Evolutionary conservation across 176 grass and related monocot species (phyloP).

Genomic region (Hsuehochloa calcarea): DNA sequence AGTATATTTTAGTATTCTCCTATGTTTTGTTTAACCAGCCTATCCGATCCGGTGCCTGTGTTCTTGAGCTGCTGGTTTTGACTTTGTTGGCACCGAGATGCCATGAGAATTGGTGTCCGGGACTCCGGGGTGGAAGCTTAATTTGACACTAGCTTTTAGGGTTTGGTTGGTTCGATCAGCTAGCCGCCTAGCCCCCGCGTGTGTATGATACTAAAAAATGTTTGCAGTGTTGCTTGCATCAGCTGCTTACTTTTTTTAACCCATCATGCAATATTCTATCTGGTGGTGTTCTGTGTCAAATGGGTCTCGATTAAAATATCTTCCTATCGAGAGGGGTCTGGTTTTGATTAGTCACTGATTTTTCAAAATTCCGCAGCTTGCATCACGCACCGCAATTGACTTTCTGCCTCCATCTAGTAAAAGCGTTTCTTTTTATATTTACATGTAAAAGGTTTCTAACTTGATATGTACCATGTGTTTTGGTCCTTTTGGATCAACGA

Average conservation of each 20-base stretch:
- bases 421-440: neutral
- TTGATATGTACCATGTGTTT: neutral
- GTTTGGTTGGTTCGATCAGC: slow-evolving; percentile 20
- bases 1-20: neutral
- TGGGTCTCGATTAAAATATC: neutral
- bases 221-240: slow-evolving; percentile 14
- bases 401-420: neutral
- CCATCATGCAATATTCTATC: neutral
- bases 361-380: slow-evolving; percentile 45
- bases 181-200: neutral
- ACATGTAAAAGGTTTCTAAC: neutral
- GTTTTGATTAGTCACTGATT: neutral
- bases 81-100: slow-evolving; percentile 53
- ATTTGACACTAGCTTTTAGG: slow-evolving; percentile 19
- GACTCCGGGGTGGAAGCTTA: slow-evolving; percentile 33
- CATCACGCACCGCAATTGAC: slow-evolving; percentile 40
- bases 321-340: neutral
- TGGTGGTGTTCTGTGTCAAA: slow-evolving; percentile 41
- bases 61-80: slow-evolving; percentile 62
- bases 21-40: neutral
- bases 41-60: slow-evolving; percentile 20
- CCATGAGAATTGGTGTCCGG: slow-evolving; percentile 58
- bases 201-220: neutral
- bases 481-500: neutral
- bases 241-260: neutral